Percentiles rank a stretch among this genome's conserved stretches.
These are phyloP conservation scores for Thielaviopsis punctulata DNA, from an alignment of 2,329 filamentous ascomycete genomes.

Conservation along the genomic window DNA sequence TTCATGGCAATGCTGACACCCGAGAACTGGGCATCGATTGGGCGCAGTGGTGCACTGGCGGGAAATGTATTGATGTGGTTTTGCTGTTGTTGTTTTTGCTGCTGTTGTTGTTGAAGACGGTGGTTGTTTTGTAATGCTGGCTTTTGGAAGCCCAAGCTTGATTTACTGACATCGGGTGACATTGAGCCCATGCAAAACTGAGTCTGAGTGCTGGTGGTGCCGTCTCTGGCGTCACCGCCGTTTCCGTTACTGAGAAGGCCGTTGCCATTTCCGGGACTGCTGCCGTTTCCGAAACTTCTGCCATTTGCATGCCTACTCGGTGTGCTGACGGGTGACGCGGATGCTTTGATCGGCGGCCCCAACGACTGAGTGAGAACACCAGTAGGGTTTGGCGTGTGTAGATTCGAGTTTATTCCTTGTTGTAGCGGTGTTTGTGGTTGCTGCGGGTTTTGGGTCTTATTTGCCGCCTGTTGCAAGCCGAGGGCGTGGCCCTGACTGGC, in stretches of 20 bases:
- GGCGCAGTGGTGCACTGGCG: slow-evolving; percentile 8
- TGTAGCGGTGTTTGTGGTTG: slow-evolving; percentile 1
- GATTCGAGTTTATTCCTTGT: not conserved
- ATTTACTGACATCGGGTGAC: slow-evolving; percentile 31
- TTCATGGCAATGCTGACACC: slow-evolving; percentile 1
- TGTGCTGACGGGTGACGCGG: slow-evolving; percentile 24
- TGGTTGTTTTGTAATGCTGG: slow-evolving; percentile 13
- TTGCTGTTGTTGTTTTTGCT: not conserved
- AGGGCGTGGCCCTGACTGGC: slow-evolving; percentile 16
- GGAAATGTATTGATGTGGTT: slow-evolving; percentile 13
- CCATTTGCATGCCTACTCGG: slow-evolving; percentile 15
- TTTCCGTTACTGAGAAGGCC: not conserved
- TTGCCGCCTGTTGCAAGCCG: not conserved
- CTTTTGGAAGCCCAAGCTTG: slow-evolving; percentile 25
- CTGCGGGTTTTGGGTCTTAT: not conserved
- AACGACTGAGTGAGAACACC: slow-evolving; percentile 33
- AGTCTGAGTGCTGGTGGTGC: not conserved
- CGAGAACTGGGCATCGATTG: slow-evolving; percentile 9
- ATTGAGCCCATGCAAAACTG: slow-evolving; percentile 25
- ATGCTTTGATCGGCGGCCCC: not conserved
- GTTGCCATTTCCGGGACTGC: slow-evolving; percentile 14
- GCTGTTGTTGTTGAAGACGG: slow-evolving; percentile 1
- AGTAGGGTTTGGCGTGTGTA: not conserved
- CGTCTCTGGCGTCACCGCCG: too few species aligned
- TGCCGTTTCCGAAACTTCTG: slow-evolving; percentile 24